Conservation (phyloP, 345 rosid genomes). For the Eucalyptus erythrocorys region DNA sequence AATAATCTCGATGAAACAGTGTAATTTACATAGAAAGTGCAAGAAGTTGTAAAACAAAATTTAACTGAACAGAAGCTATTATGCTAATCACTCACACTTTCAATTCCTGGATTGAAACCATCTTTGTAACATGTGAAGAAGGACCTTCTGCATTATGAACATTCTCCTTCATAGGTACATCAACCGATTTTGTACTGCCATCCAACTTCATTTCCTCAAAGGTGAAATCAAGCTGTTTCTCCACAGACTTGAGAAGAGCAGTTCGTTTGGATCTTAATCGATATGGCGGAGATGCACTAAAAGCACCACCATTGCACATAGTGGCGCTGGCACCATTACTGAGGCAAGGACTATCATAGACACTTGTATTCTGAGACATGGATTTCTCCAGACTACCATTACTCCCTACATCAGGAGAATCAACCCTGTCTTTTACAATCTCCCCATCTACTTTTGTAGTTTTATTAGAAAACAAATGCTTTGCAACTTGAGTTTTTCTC, state of each 20-base stretch:
- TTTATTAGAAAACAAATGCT: conserved; percentile 9
- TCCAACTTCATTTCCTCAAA: conserved; percentile 30
- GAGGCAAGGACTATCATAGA: conserved; percentile 19
- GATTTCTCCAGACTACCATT: conserved; percentile 12
- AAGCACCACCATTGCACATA: conserved; percentile 31
- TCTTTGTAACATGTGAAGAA: conserved; percentile 9
- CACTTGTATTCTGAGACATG: conserved; percentile 17
- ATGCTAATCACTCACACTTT: neutral
- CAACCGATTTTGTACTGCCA: conserved; percentile 23
- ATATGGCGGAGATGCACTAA: conserved; percentile 85
- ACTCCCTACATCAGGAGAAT: conserved; percentile 11
- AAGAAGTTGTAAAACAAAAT: neutral
- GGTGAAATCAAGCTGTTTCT: conserved; percentile 80
- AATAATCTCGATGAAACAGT: neutral
- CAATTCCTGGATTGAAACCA: conserved; percentile 18
- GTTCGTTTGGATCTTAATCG: conserved; percentile 72
- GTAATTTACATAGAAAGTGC: neutral
- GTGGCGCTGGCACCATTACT: conserved; percentile 9
- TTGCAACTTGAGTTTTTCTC: conserved; percentile 29
- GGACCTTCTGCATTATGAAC: conserved; percentile 19
- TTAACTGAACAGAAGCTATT: neutral
- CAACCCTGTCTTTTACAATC: conserved; percentile 6
- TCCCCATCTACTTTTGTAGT: conserved; percentile 11
- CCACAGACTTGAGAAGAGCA: conserved; percentile 66
- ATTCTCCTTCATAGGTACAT: conserved; percentile 11